phyloP scores from a whole-genome alignment of 805 yeast genomes.

The Myxozyma melibiosi region DNA sequence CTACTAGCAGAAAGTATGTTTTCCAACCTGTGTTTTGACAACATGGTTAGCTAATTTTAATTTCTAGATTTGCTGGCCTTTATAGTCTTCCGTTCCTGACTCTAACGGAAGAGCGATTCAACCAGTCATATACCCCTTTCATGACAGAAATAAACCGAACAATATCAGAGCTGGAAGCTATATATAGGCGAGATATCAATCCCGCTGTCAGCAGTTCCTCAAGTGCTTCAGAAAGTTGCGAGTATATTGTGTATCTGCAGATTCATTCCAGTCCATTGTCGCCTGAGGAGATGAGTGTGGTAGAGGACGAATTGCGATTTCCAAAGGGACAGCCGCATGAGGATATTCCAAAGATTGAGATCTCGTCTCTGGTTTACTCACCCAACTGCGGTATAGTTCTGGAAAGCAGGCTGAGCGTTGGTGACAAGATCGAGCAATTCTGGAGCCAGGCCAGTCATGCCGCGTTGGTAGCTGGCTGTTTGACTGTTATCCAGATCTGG shows the following conservation, averaged over 20 bases:
- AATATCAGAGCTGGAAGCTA: slow-evolving; percentile 49
- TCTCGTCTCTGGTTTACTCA: slow-evolving; percentile 70
- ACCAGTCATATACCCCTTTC: slow-evolving; percentile 61
- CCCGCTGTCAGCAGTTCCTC: slow-evolving; percentile 40
- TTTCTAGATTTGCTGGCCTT: slow-evolving; percentile 35
- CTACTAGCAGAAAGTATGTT: slow-evolving; percentile 41
- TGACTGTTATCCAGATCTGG: slow-evolving; percentile 57
- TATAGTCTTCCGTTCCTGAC: slow-evolving; percentile 46
- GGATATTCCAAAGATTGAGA: slow-evolving; percentile 55
- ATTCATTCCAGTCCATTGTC: slow-evolving; percentile 61
- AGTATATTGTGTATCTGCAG: slow-evolving; percentile 69
- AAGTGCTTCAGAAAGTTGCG: slow-evolving; percentile 55
- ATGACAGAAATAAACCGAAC: slow-evolving; percentile 52
- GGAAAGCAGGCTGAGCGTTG: slow-evolving; percentile 47
- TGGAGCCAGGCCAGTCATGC: slow-evolving; percentile 44
- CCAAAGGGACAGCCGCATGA: slow-evolving; percentile 82
- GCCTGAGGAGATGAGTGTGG: slow-evolving; percentile 54
- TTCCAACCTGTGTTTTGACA: not conserved
- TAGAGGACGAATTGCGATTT: slow-evolving; percentile 70
- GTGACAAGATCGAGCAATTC: slow-evolving; percentile 58
- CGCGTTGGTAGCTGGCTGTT: slow-evolving; percentile 45
- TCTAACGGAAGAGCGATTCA: slow-evolving; percentile 66
- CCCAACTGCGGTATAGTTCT: slow-evolving; percentile 83
- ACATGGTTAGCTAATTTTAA: not conserved
- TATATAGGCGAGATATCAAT: slow-evolving; percentile 37